phyloP scores from a whole-genome alignment of 148 eudicot genomes.

The Mesembryanthemum crystallinum region DNA sequence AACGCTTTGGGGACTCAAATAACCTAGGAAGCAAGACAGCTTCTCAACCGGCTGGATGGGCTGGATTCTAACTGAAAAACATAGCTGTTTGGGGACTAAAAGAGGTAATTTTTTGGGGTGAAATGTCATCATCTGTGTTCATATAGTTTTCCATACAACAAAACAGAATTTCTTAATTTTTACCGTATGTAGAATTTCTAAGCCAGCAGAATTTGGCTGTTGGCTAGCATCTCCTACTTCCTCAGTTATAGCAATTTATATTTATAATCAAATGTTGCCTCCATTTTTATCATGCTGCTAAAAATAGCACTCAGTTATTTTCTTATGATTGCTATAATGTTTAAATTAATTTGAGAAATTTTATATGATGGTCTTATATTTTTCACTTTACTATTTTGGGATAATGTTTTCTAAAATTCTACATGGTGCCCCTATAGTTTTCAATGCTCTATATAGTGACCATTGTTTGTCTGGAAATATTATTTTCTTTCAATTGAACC shows the following conservation, averaged over 20 bases:
- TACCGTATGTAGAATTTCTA: slow-evolving; percentile 10
- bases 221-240: slow-evolving; percentile 4
- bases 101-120: slow-evolving; percentile 17
- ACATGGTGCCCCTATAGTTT: no score
- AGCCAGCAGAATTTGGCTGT: slow-evolving; percentile 17
- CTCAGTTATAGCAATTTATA: background rate
- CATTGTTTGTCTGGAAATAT: no score
- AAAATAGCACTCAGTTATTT: no score
- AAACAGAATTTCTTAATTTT: slow-evolving; percentile 9
- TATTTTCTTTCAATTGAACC: no score
- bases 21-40: slow-evolving; percentile 50
- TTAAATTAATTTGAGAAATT: no score
- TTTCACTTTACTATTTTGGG: no score
- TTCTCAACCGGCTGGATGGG: slow-evolving; percentile 96
- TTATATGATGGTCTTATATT: no score
- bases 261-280: no score
- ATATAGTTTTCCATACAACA: slow-evolving; percentile 18
- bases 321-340: no score
- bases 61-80: slow-evolving; percentile 59
- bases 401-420: no score
- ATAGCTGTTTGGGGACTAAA: background rate
- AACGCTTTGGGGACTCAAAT: slow-evolving; percentile 52
- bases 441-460: no score
- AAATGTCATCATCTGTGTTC: slow-evolving; percentile 23
- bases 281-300: no score